Percentiles rank a stretch among this genome's conserved stretches.
phyloP scores from a whole-genome alignment of 2,329 filamentous ascomycete genomes.

The Cadophora sp. region DNA sequence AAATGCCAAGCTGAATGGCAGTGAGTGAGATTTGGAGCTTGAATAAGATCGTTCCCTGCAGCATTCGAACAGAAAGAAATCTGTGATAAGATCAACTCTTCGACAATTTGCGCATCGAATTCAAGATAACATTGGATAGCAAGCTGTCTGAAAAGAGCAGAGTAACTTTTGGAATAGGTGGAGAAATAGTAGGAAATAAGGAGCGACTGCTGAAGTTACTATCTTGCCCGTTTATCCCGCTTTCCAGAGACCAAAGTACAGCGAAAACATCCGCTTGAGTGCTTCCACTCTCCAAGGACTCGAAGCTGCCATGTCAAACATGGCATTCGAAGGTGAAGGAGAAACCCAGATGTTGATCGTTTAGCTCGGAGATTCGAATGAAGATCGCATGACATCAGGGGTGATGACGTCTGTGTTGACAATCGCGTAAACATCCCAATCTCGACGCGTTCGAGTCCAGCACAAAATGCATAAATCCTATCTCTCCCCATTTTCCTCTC shows the following conservation, averaged over 20 bases:
- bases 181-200: neutral
- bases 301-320: too few relatives aligned
- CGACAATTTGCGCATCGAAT: neutral
- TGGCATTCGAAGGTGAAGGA: neutral
- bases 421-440: slow-evolving; percentile 6
- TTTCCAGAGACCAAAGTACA: neutral
- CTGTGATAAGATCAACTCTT: neutral
- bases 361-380: neutral
- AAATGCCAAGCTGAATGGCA: neutral
- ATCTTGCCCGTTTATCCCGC: neutral
- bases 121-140: neutral
- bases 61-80: neutral
- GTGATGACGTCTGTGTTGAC: slow-evolving; percentile 12
- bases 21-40: neutral
- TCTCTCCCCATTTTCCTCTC: neutral
- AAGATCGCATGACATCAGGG: slow-evolving; percentile 8
- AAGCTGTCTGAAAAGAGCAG: neutral
- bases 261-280: neutral
- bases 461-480: slow-evolving; percentile 6
- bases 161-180: neutral
- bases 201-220: neutral
- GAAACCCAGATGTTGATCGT: neutral
- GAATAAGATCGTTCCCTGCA: neutral
- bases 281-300: neutral
- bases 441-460: neutral